These are phyloP conservation scores for Trypanosoma platydactyli DNA, from an alignment of 208 protist genomes.

Conservation along the genomic window DNA sequence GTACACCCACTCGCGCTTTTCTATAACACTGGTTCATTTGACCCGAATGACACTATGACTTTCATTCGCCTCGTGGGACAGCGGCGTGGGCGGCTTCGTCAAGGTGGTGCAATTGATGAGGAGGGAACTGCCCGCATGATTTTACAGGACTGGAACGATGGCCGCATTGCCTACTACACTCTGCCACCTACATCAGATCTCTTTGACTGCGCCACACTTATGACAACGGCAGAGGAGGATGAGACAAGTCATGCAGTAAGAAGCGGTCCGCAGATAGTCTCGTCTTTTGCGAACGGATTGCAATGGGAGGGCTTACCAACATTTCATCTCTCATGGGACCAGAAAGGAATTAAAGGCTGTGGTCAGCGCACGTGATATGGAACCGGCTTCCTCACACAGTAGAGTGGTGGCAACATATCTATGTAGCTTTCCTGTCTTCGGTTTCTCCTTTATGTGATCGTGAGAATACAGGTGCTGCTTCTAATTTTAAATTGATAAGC, in stretches of 20 bases:
- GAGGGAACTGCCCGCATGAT: slow-evolving; percentile 92
- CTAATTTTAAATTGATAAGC: not conserved
- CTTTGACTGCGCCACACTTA: slow-evolving; percentile 38
- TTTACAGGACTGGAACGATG: slow-evolving; percentile 95
- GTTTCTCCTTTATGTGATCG: not conserved
- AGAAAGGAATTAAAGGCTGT: not conserved
- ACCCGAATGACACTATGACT: slow-evolving; percentile 69
- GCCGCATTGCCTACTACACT: slow-evolving; percentile 96
- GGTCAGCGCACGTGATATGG: not conserved
- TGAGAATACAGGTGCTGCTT: not conserved
- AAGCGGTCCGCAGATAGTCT: slow-evolving; percentile 49
- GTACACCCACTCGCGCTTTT: slow-evolving; percentile 81
- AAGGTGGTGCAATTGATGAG: slow-evolving; percentile 90
- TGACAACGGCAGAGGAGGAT: slow-evolving; percentile 21
- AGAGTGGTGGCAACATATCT: no score
- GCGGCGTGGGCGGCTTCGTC: slow-evolving; percentile 75
- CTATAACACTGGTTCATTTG: slow-evolving; percentile 80
- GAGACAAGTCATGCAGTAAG: not conserved
- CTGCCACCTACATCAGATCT: slow-evolving; percentile 79
- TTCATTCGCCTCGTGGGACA: slow-evolving; percentile 84
- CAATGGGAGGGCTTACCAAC: slow-evolving; percentile 83
- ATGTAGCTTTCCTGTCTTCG: not conserved
- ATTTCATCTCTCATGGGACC: slow-evolving; percentile 77
- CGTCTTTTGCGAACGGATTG: slow-evolving; percentile 37
- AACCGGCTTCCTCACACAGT: no score